phyloP scores from a whole-genome alignment of 2,329 filamentous ascomycete species.

The Paramyrothecium roridum region DNA sequence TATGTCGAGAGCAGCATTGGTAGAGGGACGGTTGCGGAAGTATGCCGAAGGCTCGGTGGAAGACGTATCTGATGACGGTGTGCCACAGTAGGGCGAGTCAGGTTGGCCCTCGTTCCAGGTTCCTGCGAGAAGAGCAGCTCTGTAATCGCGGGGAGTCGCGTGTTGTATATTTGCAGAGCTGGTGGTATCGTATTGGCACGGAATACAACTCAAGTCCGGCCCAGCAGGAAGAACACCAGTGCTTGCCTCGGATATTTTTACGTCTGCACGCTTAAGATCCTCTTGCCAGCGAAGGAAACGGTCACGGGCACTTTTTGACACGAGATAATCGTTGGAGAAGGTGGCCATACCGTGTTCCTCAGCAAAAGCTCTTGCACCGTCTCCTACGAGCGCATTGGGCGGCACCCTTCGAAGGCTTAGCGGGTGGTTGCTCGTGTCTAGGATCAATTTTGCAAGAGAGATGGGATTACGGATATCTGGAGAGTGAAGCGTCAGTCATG shows the following conservation, averaged over 20 bases:
- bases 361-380: slow-evolving; percentile 85
- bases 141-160: slow-evolving; percentile 40
- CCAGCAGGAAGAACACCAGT: slow-evolving; percentile 9
- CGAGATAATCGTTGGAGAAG: slow-evolving; percentile 69
- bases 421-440: slow-evolving; percentile 72
- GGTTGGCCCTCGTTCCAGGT: slow-evolving; percentile 64
- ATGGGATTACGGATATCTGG: slow-evolving; percentile 91
- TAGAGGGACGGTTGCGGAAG: slow-evolving; percentile 11
- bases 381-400: slow-evolving; percentile 84
- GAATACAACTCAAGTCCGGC: slow-evolving; percentile 15
- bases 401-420: slow-evolving; percentile 86
- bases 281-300: slow-evolving; percentile 76
- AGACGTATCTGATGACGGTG: slow-evolving; percentile 16
- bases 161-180: slow-evolving; percentile 19
- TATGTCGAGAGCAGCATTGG: slow-evolving; percentile 3
- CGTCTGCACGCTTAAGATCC: slow-evolving; percentile 65
- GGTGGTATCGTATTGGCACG: slow-evolving; percentile 29
- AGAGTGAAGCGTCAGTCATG: slow-evolving; percentile 1
- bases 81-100: slow-evolving; percentile 46
- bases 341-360: slow-evolving; percentile 71
- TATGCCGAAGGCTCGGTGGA: slow-evolving; percentile 11
- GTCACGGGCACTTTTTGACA: slow-evolving; percentile 77
- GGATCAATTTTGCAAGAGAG: slow-evolving; percentile 76
- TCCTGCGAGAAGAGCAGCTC: slow-evolving; percentile 50
- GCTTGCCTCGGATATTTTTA: slow-evolving; percentile 29